Percentiles rank a stretch among this genome's conserved stretches.
phyloP scores from a whole-genome alignment of 495 filamentous ascomycete genomes.

The Cercophora sp. region DNA sequence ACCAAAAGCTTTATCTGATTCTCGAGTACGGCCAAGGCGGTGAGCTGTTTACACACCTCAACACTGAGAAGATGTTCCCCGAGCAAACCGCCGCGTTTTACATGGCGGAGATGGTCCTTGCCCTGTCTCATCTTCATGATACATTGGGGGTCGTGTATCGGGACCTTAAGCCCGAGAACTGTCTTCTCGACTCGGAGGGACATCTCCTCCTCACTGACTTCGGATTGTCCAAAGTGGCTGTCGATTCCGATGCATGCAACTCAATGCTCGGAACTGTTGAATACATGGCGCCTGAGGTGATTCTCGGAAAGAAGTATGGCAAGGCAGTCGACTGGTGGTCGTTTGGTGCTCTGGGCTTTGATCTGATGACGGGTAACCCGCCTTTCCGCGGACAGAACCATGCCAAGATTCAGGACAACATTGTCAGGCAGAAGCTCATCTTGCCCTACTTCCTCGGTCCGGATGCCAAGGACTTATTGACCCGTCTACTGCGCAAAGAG shows the following conservation, averaged over 20 bases:
- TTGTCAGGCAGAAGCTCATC: slow-evolving; percentile 80
- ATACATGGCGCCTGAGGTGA: slow-evolving; percentile 97
- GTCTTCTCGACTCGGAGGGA: slow-evolving; percentile 84
- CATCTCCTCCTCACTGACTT: slow-evolving; percentile 96
- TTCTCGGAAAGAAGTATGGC: slow-evolving; percentile 79
- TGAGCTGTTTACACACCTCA: slow-evolving; percentile 87
- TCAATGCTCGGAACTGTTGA: slow-evolving; percentile 90
- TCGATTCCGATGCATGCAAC: slow-evolving; percentile 76
- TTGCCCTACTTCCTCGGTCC: slow-evolving; percentile 83
- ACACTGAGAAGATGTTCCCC: slow-evolving; percentile 84
- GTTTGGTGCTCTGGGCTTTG: slow-evolving; percentile 84
- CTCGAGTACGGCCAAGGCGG: slow-evolving; percentile 98
- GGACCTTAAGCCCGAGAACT: slow-evolving; percentile 97
- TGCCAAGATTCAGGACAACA: slow-evolving; percentile 88
- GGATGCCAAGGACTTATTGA: slow-evolving; percentile 91
- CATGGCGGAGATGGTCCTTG: slow-evolving; percentile 96
- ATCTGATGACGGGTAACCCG: slow-evolving; percentile 83
- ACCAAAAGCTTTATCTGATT: slow-evolving; percentile 95
- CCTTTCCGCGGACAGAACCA: slow-evolving; percentile 89
- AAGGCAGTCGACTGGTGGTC: slow-evolving; percentile 99
- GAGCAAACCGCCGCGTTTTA: slow-evolving; percentile 90
- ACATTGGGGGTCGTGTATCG: slow-evolving; percentile 92
- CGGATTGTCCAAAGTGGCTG: slow-evolving; percentile 90
- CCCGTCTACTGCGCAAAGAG: slow-evolving; percentile 83
- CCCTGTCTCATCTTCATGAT: slow-evolving; percentile 86